phyloP scores from a whole-genome alignment of 257 asterid species.

The Petunia secreta region DNA sequence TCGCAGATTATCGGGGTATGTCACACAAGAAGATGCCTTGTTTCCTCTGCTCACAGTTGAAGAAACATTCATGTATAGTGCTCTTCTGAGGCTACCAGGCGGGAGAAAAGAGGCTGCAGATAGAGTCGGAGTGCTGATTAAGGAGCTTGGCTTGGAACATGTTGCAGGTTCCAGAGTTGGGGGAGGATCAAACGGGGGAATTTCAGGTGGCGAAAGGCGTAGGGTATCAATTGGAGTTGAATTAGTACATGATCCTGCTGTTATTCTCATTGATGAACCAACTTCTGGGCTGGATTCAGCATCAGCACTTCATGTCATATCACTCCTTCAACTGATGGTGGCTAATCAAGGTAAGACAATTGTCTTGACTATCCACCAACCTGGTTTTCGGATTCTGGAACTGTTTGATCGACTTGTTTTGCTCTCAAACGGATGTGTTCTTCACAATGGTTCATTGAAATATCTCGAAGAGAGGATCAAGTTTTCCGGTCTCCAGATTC shows the following conservation, averaged over 20 bases:
- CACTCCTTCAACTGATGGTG: slow-evolving; percentile 59
- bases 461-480: slow-evolving; percentile 55
- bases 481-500: slow-evolving; percentile 50
- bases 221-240: slow-evolving; percentile 89
- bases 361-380: slow-evolving; percentile 83
- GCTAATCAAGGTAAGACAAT: slow-evolving; percentile 54
- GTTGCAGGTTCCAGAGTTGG: slow-evolving; percentile 61
- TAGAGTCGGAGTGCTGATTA: slow-evolving; percentile 55
- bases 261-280: slow-evolving; percentile 76
- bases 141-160: slow-evolving; percentile 71
- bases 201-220: slow-evolving; percentile 88
- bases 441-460: slow-evolving; percentile 63
- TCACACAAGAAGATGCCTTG: slow-evolving; percentile 78
- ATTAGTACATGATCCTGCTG: slow-evolving; percentile 71
- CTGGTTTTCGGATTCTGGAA: slow-evolving; percentile 78
- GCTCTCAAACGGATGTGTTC: slow-evolving; percentile 59
- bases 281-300: slow-evolving; percentile 89
- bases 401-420: slow-evolving; percentile 65
- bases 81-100: slow-evolving; percentile 64
- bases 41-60: slow-evolving; percentile 82
- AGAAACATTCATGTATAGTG: slow-evolving; percentile 74
- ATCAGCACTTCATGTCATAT: slow-evolving; percentile 69
- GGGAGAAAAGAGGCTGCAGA: slow-evolving; percentile 39
- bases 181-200: slow-evolving; percentile 55
- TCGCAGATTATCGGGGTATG: slow-evolving; percentile 63